Conservation (phyloP, 495 filamentous ascomycete genomes). For the Daldinia concentrica region DNA sequence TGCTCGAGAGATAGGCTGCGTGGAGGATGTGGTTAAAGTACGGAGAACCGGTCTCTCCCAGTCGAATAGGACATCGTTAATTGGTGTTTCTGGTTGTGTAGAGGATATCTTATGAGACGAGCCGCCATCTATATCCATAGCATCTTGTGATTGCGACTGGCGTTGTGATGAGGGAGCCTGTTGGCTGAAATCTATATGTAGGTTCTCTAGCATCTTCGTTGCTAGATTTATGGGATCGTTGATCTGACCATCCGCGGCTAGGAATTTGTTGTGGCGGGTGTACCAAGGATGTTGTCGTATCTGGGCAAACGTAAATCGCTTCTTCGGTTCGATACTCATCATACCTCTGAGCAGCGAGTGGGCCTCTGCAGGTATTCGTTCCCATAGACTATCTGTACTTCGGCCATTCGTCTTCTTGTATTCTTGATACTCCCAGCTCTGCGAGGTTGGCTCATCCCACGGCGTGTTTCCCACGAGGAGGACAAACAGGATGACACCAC, state of each 20-base stretch:
- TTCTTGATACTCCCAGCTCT: constrained; percentile 84
- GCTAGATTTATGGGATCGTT: constrained; percentile 83
- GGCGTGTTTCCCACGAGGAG: constrained; percentile 95
- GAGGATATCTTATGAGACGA: constrained; percentile 59
- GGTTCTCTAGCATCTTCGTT: constrained; percentile 88
- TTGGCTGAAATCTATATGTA: constrained; percentile 89
- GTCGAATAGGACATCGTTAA: constrained; percentile 75
- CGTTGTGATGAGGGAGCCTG: constrained; percentile 65
- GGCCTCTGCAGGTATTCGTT: constrained; percentile 76
- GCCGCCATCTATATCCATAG: constrained; percentile 65
- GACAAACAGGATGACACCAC: constrained; percentile 95
- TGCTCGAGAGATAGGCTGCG: constrained; percentile 57
- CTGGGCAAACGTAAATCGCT: constrained; percentile 86
- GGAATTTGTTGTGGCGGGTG: constrained; percentile 79
- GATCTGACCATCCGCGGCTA: constrained; percentile 77
- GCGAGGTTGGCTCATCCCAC: constrained; percentile 89
- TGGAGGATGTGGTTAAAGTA: constrained; percentile 64
- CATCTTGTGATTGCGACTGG: constrained; percentile 53
- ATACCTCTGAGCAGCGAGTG: constrained; percentile 92
- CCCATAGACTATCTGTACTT: constrained; percentile 87
- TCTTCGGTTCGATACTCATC: constrained; percentile 80
- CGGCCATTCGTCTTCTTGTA: constrained; percentile 82
- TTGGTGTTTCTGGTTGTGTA: constrained; percentile 82
- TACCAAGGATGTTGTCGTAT: constrained; percentile 96
- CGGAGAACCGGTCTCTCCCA: constrained; percentile 70